A percentile compares a stretch with the other conserved stretches of the same genome.
These are phyloP conservation scores for Wickerhamomyces sp. DNA, from an alignment of 1,139 yeast genomes.

Conservation along the genomic window DNA sequence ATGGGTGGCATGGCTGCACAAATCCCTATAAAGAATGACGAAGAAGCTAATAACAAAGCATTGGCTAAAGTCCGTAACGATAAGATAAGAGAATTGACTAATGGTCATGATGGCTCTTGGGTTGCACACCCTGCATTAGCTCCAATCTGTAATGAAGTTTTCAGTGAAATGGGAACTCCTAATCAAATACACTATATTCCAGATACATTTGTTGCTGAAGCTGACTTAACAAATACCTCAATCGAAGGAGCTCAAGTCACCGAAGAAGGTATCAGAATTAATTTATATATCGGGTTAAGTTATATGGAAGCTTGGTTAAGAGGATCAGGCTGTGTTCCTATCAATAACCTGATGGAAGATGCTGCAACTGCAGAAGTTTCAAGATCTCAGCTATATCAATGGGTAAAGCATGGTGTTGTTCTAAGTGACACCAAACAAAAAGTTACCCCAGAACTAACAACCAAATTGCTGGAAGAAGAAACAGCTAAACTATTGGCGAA, in stretches of 20 bases:
- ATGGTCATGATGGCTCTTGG: constrained; percentile 87
- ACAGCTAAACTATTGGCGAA: constrained; percentile 44
- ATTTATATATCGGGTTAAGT: constrained; percentile 68
- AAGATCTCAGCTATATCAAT: constrained; percentile 75
- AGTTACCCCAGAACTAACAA: constrained; percentile 56
- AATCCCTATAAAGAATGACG: constrained; percentile 68
- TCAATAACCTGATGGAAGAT: constrained; percentile 81
- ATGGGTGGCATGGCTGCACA: constrained; percentile 90
- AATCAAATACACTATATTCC: constrained; percentile 62
- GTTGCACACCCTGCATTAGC: constrained; percentile 84
- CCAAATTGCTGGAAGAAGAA: constrained; percentile 56
- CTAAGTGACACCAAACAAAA: constrained; percentile 54
- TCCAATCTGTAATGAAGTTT: constrained; percentile 68
- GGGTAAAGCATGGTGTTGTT: constrained; percentile 69
- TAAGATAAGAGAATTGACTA: constrained; percentile 65
- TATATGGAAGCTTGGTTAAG: constrained; percentile 86
- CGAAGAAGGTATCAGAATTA: constrained; percentile 63
- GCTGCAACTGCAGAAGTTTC: constrained; percentile 88
- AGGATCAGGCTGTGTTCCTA: constrained; percentile 81
- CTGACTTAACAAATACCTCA: constrained; percentile 61
- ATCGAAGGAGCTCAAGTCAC: constrained; percentile 60
- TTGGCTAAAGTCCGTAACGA: constrained; percentile 65
- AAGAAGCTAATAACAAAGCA: constrained; percentile 54
- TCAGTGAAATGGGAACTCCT: constrained; percentile 78
- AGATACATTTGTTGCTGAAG: constrained; percentile 40